A percentile compares a stretch with the other conserved stretches of the same genome.
These are phyloP conservation scores for Nadsonia commutata DNA, from an alignment of 1,139 yeast genomes.

Conservation along the genomic window DNA sequence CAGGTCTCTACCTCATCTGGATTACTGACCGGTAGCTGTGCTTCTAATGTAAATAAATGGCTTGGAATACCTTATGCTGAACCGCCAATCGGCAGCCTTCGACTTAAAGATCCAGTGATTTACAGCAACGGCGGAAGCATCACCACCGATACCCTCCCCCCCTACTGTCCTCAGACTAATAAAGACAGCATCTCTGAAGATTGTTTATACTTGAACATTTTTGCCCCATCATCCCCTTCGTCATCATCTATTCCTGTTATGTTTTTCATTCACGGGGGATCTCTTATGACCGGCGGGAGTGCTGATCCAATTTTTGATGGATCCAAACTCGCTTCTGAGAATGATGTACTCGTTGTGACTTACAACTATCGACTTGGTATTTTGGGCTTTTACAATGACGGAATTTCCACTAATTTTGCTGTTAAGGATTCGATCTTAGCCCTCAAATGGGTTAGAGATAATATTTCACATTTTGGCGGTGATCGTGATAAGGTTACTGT, in stretches of 20 bases:
- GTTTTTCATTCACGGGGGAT: constrained; percentile 29
- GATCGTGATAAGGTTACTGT: constrained; percentile 22
- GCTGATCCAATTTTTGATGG: constrained; percentile 22
- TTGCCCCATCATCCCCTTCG: constrained; percentile 10
- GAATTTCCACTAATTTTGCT: constrained; percentile 20
- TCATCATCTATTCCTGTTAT: constrained; percentile 16
- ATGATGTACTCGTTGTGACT: constrained; percentile 23
- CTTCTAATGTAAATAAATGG: constrained; percentile 8
- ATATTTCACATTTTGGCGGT: constrained; percentile 25
- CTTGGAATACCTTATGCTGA: constrained; percentile 17
- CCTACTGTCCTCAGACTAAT: constrained; percentile 15
- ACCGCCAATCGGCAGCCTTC: constrained; percentile 13
- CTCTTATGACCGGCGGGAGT: constrained; percentile 21
- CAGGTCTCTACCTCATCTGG: constrained; percentile 4
- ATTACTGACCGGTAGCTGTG: constrained; percentile 7
- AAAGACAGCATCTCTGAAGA: constrained; percentile 12
- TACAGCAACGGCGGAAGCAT: constrained; percentile 5
- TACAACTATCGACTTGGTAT: constrained; percentile 25
- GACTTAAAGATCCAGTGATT: constrained; percentile 14
- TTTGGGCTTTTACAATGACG: constrained; percentile 22
- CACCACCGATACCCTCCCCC: constrained; percentile 8
- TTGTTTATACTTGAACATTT: constrained; percentile 18
- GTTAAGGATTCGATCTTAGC: constrained; percentile 23
- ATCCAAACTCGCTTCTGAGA: constrained; percentile 16
- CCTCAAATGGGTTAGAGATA: constrained; percentile 24